Base-by-base conservation (phyloP, 2,329 filamentous ascomycete species). In the Verticillium longisporum region DNA sequence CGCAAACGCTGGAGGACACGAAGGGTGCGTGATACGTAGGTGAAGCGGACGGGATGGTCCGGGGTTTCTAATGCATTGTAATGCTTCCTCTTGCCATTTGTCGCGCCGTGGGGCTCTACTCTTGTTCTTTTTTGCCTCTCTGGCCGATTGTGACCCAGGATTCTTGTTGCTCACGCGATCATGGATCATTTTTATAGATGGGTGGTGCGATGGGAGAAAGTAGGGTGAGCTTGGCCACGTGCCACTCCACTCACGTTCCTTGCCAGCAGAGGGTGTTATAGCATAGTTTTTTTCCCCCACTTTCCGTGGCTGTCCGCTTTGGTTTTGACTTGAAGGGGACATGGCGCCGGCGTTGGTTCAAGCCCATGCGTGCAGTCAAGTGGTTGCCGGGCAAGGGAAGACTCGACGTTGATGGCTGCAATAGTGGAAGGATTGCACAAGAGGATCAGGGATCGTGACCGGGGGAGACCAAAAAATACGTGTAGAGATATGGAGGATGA, bases 1-100 rank as follows among this genome's bases (percentile, higher is more conserved):
- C 62, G 32, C 38, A 38, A 7, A 54, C 58, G 2, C 32, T 65
- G 53, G 64, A 65, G 61, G 53, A 61, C 2, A 86, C 86, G 74
- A 72, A 75, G 61, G 78, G 81, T 61, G 85, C 26, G 86, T 68
- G 85, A 86, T 72, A 78, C 79, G 67, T 79, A 72, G 68, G 59
- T 14, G 55, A 33, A 33, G 33, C 14, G 38, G 36, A 31, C 38
- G 37, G 37, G 9, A 18, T 18, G 41, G 7, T 26, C 21, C 4
- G 41, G 57, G 21, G 41, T 15, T 50, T 33, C 36, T 45, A 37
- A 59, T 59, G 41, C 37, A 26, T 57, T 36, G n/a, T 57, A 41
- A 58, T 58, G 18, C 14, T 14, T 55, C 26, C 6, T 33, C 14
- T 15, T n/a, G 13, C 13, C 2, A 15, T 33, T 55, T n/a, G 32